These are phyloP conservation scores for Polytrichum formosum DNA, from an alignment of 225 moss, liverwort and hornwort species.

Conservation along the genomic window DNA sequence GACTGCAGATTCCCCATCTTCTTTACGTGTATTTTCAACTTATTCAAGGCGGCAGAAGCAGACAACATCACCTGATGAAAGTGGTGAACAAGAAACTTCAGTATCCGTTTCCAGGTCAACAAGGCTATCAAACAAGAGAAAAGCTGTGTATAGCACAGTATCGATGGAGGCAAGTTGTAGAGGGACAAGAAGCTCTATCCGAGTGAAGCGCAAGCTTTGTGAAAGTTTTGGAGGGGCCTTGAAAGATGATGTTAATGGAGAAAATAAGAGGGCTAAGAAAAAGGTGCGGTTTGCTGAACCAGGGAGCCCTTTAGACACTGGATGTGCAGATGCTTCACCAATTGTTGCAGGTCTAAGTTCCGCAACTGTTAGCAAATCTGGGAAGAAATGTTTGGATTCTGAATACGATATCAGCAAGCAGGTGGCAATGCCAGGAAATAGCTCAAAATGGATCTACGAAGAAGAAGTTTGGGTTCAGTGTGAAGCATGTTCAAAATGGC, in stretches of 20 bases:
- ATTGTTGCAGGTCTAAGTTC: slow-evolving; percentile 8
- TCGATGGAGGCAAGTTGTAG: slow-evolving; percentile 24
- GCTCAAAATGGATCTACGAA: slow-evolving; percentile 30
- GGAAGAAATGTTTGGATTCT: slow-evolving; percentile 2
- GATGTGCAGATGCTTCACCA: slow-evolving; percentile 8
- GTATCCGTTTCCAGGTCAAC: slow-evolving; percentile 26
- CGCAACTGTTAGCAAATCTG: neutral
- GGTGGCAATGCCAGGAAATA: slow-evolving; percentile 8
- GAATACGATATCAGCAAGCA: slow-evolving; percentile 12
- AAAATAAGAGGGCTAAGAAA: slow-evolving; percentile 25
- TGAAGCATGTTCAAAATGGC: slow-evolving; percentile 97
- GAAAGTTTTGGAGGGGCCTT: slow-evolving; percentile 44
- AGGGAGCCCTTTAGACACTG: slow-evolving; percentile 1
- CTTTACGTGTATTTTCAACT: slow-evolving; percentile 13
- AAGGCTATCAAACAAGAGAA: slow-evolving; percentile 22
- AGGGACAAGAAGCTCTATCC: slow-evolving; percentile 46
- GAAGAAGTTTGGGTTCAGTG: slow-evolving; percentile 90
- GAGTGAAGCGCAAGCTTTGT: slow-evolving; percentile 79
- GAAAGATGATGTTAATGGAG: slow-evolving; percentile 1
- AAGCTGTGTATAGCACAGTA: slow-evolving; percentile 16
- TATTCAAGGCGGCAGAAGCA: slow-evolving; percentile 13
- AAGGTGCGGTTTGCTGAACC: slow-evolving; percentile 15
- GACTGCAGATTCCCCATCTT: slow-evolving; percentile 22
- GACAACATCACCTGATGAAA: slow-evolving; percentile 8
- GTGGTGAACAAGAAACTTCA: slow-evolving; percentile 12